phyloP scores from a whole-genome alignment of 2,329 filamentous ascomycete species.

The Paracoccidioides lutzii region DNA sequence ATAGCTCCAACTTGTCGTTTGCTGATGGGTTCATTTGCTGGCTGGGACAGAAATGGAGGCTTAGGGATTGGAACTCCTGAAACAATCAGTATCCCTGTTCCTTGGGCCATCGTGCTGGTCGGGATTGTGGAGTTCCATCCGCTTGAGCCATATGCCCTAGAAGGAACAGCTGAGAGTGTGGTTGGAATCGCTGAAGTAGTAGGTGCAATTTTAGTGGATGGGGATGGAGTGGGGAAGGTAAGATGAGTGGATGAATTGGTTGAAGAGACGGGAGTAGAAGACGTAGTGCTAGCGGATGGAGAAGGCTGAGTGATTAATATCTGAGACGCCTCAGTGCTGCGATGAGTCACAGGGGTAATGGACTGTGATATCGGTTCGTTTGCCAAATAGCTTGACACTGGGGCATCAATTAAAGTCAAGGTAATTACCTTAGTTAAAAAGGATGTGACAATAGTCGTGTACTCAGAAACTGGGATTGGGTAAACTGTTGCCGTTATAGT shows the following conservation, averaged over 20 bases:
- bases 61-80: not conserved
- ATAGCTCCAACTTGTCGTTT: slow-evolving; percentile 3
- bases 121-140: slow-evolving; percentile 1
- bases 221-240: no score
- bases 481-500: not conserved
- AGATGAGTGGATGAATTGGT: not conserved
- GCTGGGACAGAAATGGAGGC: not conserved
- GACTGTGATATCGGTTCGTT: not conserved
- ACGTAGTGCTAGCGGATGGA: not conserved
- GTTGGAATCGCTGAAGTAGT: not conserved
- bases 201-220: not conserved
- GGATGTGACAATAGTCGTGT: not conserved
- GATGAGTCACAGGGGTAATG: not conserved
- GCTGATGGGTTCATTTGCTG: not conserved
- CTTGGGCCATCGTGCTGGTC: not conserved
- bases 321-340: not conserved
- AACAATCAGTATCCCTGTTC: not conserved
- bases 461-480: not conserved
- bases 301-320: not conserved
- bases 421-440: not conserved
- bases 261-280: no score
- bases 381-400: not conserved
- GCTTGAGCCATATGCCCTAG: not conserved
- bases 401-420: not conserved
- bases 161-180: not conserved